Percentiles rank a stretch among this genome's conserved stretches.
phyloP scores from a whole-genome alignment of 352 stramenopile species.

The Thraustotheca clavata region DNA sequence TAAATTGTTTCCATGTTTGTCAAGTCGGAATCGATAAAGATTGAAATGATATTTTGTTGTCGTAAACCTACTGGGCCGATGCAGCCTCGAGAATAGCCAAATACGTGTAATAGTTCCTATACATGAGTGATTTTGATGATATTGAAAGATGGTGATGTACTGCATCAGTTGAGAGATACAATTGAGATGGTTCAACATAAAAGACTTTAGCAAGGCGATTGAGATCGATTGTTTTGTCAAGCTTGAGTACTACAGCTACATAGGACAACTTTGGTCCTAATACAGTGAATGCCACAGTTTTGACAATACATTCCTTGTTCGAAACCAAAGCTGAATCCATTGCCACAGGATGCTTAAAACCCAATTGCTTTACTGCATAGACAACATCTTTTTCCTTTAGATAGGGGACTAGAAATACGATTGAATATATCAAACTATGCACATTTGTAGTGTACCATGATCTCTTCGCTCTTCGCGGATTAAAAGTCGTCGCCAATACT shows the following conservation, averaged over 20 bases:
- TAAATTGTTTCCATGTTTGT: constrained; percentile 29
- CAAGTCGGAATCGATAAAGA: constrained; percentile 42
- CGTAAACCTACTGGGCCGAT: constrained; percentile 55
- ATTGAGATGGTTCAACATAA: constrained; percentile 23
- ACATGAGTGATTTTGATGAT: not conserved
- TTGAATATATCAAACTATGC: not conserved
- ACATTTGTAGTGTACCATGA: not conserved
- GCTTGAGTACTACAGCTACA: constrained; percentile 38
- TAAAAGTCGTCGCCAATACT: not conserved
- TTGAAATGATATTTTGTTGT: constrained; percentile 32
- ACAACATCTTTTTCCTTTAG: constrained; percentile 1
- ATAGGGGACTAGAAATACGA: not conserved
- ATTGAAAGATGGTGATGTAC: constrained; percentile 27
- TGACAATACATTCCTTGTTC: constrained; percentile 28
- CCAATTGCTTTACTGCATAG: not conserved
- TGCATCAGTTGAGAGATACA: constrained; percentile 41
- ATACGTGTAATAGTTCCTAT: constrained; percentile 51
- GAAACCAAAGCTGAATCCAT: not conserved
- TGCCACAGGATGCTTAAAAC: not conserved
- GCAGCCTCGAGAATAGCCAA: constrained; percentile 53
- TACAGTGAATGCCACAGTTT: constrained; percentile 49
- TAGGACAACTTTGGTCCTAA: constrained; percentile 21
- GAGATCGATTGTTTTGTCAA: constrained; percentile 50
- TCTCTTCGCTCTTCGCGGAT: constrained; percentile 2
- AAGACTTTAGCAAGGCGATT: constrained; percentile 24